Evolutionary conservation across 108 stramenopile species (phyloP), one percentile per base, ranked within the genome.

Genomic region (Bacterosira constricta): DNA sequence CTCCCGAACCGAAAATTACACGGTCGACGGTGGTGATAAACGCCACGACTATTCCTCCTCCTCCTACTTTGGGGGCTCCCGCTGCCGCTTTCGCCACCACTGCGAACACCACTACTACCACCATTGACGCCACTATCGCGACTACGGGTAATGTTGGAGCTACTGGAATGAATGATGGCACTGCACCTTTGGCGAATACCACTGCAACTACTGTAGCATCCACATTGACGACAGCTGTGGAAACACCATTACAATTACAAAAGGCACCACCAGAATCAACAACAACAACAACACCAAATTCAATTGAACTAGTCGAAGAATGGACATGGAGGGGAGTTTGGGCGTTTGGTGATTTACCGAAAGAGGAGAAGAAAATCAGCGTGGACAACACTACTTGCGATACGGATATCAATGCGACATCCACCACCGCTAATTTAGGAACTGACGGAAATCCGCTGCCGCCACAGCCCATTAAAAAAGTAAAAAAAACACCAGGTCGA

Each of bases 301-400:
- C 7, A 41, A 11, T 35, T 10, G 34, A 47, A 15, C 18, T 50
- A 30, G 69, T 59, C 10, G 59, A 68, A 20, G 50, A 68, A 51
- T 90, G 89, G 89, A 65, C 72, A 45, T 90, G 86, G 86, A 83
- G 68, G 18, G 89, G 89, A 35, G 71, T 81, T 0, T 90, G 89
- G 89, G 85, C 86, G 6, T 90, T 90, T 68, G 89, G 89, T 12
- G 65, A 52, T 39, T 58, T 71, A 17, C 64, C 77, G 21, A 54
- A 66, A 36, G 47, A 54, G 10, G 49, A 63, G 15, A 45, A 55
- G n/a, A 49, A 35, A 12, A 42, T 18, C 34, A 30, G 38, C 23
- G 12, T 26, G 63, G 26, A 39, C 8, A 15, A 30, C 15, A 47
- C 23, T n/a, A n/a, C n/a, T n/a, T n/a, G n/a, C n/a, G n/a, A n/a